Percentiles rank a stretch among this genome's conserved stretches.
Conservation (phyloP, 2,329 filamentous ascomycete genomes). For the Pseudopyrenochaeta lycopersici region DNA sequence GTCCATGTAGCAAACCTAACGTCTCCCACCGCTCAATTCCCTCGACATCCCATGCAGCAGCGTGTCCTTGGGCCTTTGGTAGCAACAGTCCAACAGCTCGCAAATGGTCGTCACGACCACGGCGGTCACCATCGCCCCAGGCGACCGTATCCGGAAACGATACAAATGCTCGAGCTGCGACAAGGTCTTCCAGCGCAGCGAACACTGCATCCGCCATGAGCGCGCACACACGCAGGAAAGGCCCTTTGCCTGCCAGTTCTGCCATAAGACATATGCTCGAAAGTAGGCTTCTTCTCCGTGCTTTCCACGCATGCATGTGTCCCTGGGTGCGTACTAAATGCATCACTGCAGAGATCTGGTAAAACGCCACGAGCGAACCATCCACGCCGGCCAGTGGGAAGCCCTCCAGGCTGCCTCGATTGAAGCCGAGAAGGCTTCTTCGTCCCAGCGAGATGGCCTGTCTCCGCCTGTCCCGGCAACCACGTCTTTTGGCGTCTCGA, state of each 20-base stretch:
- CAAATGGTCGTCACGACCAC: not conserved
- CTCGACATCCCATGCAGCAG: too few species aligned
- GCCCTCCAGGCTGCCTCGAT: not conserved
- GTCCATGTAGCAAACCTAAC: too few species aligned
- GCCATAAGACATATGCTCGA: slow-evolving; percentile 44
- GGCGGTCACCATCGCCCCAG: not conserved
- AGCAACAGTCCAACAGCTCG: too few species aligned
- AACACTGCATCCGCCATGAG: slow-evolving; percentile 48
- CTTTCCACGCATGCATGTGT: too few species aligned
- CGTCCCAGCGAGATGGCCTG: too few species aligned
- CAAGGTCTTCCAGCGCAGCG: slow-evolving; percentile 44
- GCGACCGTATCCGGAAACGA: not conserved
- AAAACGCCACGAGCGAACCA: slow-evolving; percentile 45
- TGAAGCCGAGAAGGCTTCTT: too few species aligned
- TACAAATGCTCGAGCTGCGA: slow-evolving; percentile 29
- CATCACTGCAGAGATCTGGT: slow-evolving; percentile 40
- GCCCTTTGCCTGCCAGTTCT: slow-evolving; percentile 45
- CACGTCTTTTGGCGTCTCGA: not conserved
- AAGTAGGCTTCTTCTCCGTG: slow-evolving; percentile 36
- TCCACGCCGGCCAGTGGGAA: slow-evolving; percentile 39
- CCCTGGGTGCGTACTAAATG: slow-evolving; percentile 7
- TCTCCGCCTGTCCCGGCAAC: too few species aligned
- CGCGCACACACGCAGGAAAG: slow-evolving; percentile 45
- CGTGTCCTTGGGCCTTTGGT: too few species aligned
- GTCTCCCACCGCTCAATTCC: too few species aligned